These are phyloP conservation scores for Anastatica hierochuntica DNA, from an alignment of 345 rosid genomes.

Conservation along the genomic window DNA sequence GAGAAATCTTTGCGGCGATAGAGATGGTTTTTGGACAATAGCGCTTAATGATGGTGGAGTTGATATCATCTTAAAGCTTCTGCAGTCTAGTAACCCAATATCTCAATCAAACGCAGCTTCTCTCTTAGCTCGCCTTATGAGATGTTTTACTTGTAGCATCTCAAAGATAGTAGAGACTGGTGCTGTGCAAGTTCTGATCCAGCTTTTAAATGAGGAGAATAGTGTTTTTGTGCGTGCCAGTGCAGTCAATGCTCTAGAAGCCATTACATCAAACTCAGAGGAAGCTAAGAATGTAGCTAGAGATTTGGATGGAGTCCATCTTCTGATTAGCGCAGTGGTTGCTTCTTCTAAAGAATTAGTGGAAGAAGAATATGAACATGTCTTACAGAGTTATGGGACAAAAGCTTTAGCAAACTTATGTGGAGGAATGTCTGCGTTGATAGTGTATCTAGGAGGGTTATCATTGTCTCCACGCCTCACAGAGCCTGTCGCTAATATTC, in stretches of 20 bases:
- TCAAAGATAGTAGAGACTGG: slow-evolving; percentile 66
- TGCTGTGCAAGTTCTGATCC: slow-evolving; percentile 56
- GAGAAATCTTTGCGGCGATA: slow-evolving; percentile 75
- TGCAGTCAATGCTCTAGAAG: slow-evolving; percentile 77
- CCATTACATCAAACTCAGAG: slow-evolving; percentile 56
- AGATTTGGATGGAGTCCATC: slow-evolving; percentile 55
- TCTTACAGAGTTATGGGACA: slow-evolving; percentile 60
- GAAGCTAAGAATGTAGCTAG: slow-evolving; percentile 48
- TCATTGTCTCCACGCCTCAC: slow-evolving; percentile 62
- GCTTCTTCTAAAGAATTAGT: slow-evolving; percentile 74
- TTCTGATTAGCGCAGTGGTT: slow-evolving; percentile 69
- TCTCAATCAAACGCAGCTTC: slow-evolving; percentile 86
- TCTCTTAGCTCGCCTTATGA: slow-evolving; percentile 67
- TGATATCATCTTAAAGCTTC: slow-evolving; percentile 56
- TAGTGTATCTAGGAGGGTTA: slow-evolving; percentile 54
- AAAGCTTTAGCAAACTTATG: slow-evolving; percentile 65
- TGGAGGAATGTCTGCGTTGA: slow-evolving; percentile 65
- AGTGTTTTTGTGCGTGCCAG: slow-evolving; percentile 55
- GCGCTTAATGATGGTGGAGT: slow-evolving; percentile 68
- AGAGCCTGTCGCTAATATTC: slow-evolving; percentile 67
- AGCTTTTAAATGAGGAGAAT: slow-evolving; percentile 46
- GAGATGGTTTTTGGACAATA: slow-evolving; percentile 63
- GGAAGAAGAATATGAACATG: slow-evolving; percentile 50
- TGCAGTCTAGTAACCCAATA: slow-evolving; percentile 63
- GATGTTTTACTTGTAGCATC: slow-evolving; percentile 52